A percentile compares a stretch with the other conserved stretches of the same genome.
These are phyloP conservation scores for Wilcoxina mikolae DNA, from an alignment of 495 filamentous ascomycete species.

Conservation along the genomic window DNA sequence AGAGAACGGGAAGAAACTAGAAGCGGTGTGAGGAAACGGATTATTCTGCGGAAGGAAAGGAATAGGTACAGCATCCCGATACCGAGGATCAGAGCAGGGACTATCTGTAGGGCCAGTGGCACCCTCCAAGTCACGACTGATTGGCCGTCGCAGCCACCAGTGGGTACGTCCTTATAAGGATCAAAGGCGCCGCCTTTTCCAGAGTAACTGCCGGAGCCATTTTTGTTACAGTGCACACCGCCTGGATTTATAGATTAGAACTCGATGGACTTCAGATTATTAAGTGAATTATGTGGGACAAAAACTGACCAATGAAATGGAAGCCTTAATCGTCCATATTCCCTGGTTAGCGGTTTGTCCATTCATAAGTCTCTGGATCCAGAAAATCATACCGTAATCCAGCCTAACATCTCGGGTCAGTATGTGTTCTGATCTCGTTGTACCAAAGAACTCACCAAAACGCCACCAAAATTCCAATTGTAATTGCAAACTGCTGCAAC, in stretches of 20 bases:
- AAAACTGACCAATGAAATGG: conserved; percentile 50
- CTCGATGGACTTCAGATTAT: no score
- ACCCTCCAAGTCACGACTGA: conserved; percentile 55
- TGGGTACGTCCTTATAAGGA: conserved; percentile 34
- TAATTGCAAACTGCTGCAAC: conserved; percentile 67
- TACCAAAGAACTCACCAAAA: conserved; percentile 43
- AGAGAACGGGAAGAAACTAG: conserved; percentile 74
- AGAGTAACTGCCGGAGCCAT: conserved; percentile 22
- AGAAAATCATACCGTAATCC: no score
- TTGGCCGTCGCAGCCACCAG: conserved; percentile 45
- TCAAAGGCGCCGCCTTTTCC: conserved; percentile 30
- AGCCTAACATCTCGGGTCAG: conserved; percentile 26
- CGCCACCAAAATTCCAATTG: conserved; percentile 65
- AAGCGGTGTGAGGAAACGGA: no score
- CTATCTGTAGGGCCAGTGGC: conserved; percentile 48
- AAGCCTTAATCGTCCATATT: no score
- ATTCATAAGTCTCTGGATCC: no score
- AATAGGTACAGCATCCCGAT: conserved; percentile 58
- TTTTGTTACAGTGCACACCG: conserved; percentile 26
- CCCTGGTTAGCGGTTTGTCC: no score
- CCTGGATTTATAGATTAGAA: no score
- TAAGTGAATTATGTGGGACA: no score
- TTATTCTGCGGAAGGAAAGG: no score
- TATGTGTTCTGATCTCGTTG: neutral
- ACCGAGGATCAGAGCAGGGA: conserved; percentile 45